Conservation (phyloP, 2,329 filamentous ascomycete genomes). For the Shiraia bambusicola region DNA sequence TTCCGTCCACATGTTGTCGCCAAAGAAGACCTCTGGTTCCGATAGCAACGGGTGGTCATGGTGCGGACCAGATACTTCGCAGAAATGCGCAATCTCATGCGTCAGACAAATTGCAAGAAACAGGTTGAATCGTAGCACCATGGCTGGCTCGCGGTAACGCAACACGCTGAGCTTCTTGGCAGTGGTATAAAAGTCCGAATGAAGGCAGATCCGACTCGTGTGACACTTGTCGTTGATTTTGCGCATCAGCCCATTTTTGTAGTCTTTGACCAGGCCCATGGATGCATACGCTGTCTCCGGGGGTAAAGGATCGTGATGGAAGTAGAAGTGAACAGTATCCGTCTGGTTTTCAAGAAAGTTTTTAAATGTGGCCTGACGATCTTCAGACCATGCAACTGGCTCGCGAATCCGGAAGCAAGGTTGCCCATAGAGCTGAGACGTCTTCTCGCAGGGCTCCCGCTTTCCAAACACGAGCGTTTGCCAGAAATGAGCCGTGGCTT, state of each 20-base stretch:
- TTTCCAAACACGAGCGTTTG: slow-evolving; percentile 43
- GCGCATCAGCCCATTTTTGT: slow-evolving; percentile 40
- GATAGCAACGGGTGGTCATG: slow-evolving; percentile 39
- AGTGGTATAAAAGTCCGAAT: slow-evolving; percentile 45
- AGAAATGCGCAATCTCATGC: slow-evolving; percentile 46
- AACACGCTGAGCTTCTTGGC: slow-evolving; percentile 42
- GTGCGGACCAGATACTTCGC: slow-evolving; percentile 42
- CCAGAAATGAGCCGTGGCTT: slow-evolving; percentile 42
- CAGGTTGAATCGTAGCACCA: slow-evolving; percentile 46
- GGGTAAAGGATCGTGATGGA: slow-evolving; percentile 40
- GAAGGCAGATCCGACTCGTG: slow-evolving; percentile 41
- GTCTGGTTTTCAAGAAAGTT: slow-evolving; percentile 34
- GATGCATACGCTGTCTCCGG: slow-evolving; percentile 42
- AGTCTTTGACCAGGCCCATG: slow-evolving; percentile 43
- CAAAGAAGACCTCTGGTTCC: slow-evolving; percentile 42
- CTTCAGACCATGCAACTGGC: slow-evolving; percentile 38
- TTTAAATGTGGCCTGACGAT: slow-evolving; percentile 32
- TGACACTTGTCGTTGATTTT: slow-evolving; percentile 41
- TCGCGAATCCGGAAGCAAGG: slow-evolving; percentile 39
- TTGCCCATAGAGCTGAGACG: slow-evolving; percentile 35
- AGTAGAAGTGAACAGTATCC: slow-evolving; percentile 44
- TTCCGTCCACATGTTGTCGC: slow-evolving; percentile 45
- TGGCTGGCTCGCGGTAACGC: slow-evolving; percentile 42
- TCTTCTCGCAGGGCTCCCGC: slow-evolving; percentile 31
- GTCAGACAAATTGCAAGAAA: slow-evolving; percentile 43